A percentile compares a stretch with the other conserved stretches of the same genome.
These are phyloP conservation scores for Sordariomycetes sp. DNA, from an alignment of 2,329 filamentous ascomycete genomes.

Conservation along the genomic window DNA sequence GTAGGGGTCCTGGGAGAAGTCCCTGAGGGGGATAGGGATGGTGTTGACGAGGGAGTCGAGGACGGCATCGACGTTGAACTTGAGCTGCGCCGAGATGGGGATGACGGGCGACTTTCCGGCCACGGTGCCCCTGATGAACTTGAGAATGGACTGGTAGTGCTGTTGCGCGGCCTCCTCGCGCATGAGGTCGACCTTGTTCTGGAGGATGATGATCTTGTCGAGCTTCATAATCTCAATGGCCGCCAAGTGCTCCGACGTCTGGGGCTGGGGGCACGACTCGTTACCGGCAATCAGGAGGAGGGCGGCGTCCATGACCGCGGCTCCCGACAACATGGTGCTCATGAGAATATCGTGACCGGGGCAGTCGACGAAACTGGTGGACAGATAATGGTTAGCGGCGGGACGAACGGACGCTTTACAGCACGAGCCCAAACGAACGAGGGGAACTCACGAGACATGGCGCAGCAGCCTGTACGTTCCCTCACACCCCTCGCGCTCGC, in stretches of 20 bases:
- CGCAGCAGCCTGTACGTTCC: conserved; percentile 80
- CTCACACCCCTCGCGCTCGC: conserved; percentile 81
- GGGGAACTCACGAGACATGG: conserved; percentile 72
- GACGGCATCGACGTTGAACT: conserved; percentile 98
- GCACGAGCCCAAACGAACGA: neutral
- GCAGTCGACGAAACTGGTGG: conserved; percentile 83
- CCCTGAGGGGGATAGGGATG: conserved; percentile 81
- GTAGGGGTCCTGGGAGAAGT: conserved; percentile 85
- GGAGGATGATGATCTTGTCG: conserved; percentile 97
- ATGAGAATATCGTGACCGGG: conserved; percentile 99
- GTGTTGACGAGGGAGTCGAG: conserved; percentile 93
- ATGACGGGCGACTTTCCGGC: conserved; percentile 92
- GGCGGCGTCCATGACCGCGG: conserved; percentile 98
- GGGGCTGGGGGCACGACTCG: conserved; percentile 94
- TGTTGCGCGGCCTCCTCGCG: conserved; percentile 84
- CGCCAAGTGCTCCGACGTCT: conserved; percentile 96
- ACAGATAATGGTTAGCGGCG: neutral
- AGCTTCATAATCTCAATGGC: conserved; percentile 99
- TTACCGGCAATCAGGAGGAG: conserved; percentile 94
- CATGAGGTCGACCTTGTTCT: conserved; percentile 99
- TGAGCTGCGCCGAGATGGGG: conserved; percentile 92
- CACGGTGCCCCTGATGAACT: conserved; percentile 96
- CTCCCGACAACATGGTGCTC: conserved; percentile 99
- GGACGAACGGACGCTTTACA: neutral
- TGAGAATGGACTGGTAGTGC: conserved; percentile 94